Base-by-base conservation (phyloP, 2,329 filamentous ascomycete genomes). In the Fusarium sp. region DNA sequence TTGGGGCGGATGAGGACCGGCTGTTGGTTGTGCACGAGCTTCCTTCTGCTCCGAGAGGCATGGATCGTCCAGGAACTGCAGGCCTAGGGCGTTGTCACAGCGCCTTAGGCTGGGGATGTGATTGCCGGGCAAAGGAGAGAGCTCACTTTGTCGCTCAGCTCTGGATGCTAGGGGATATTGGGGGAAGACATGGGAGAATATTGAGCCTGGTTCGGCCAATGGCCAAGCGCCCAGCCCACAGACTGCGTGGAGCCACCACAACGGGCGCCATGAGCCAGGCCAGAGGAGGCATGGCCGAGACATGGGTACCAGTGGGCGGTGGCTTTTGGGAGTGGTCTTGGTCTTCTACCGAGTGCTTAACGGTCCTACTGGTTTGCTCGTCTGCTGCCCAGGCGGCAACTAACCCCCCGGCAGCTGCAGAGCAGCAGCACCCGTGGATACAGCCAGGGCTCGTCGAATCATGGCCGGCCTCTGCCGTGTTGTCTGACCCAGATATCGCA, bases 61-160 rank as follows among this genome's bases (percentile, higher is more conserved):
- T 73, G 70, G 73, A 73, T 75, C 65, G 44, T 31, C 63, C 67
- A 63, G 65, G 61, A 69, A 68, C 69, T 74, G 71, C 72, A 73
- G 38, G 59, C 64, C 55, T 55, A 66, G 44, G 61, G 67, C 65
- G 62, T 68, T 65, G 70, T 74, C 73, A 74, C 73, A 72, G 60
- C 62, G 62, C 60, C 70, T 61, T 49, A 50, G 59, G 64, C 54
- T 74, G 44, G 69, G 61, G 65, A 70, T 69, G 68, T 74, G 70
- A 73, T 67, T 66, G 67, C 69, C 63, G 69, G 66, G 64, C 60
- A 65, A 65, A 63, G 50, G 58, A 63, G 61, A 67, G 40, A 65
- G 65, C 62, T 61, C 58, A 42, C 54, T 68, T 59, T 57, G 38
- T 64, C 27, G 66, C 66, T 58, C 61, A 58, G 62, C 62, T 68